These are phyloP conservation scores for Myxozyma lipomycoides DNA, from an alignment of 805 yeast species.

Conservation along the genomic window DNA sequence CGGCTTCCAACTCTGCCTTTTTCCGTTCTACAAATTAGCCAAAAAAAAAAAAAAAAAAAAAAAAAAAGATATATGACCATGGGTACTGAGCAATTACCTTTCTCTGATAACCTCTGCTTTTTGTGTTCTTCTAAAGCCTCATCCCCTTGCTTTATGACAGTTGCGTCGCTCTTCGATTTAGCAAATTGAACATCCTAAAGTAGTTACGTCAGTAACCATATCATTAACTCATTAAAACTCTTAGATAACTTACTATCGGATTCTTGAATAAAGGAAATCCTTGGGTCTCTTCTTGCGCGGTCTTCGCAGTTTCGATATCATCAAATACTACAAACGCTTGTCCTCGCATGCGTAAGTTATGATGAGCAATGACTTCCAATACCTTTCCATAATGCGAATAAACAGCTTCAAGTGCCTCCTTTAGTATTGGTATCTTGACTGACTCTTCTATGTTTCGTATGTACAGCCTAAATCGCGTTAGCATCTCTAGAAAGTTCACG, in stretches of 20 bases:
- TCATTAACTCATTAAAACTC: background rate
- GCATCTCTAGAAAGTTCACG: background rate
- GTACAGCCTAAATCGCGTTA: slow-evolving; percentile 44
- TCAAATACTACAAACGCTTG: slow-evolving; percentile 73
- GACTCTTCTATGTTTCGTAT: slow-evolving; percentile 70
- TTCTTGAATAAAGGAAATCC: slow-evolving; percentile 43
- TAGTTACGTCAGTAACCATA: background rate
- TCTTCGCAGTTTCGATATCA: slow-evolving; percentile 41
- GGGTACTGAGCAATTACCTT: slow-evolving; percentile 22
- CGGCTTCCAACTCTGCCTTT: slow-evolving; percentile 21
- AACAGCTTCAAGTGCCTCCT: slow-evolving; percentile 41
- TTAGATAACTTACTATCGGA: slow-evolving; percentile 39
- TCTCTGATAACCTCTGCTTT: slow-evolving; percentile 18
- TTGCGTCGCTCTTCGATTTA: slow-evolving; percentile 45
- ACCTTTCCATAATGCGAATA: slow-evolving; percentile 50
- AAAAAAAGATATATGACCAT: background rate
- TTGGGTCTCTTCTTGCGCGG: slow-evolving; percentile 43
- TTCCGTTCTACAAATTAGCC: slow-evolving; percentile 13
- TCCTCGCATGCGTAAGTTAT: slow-evolving; percentile 65
- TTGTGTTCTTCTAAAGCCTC: slow-evolving; percentile 32
- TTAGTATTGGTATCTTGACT: slow-evolving; percentile 51
- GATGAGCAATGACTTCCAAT: slow-evolving; percentile 52
- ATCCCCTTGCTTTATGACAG: slow-evolving; percentile 26
- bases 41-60: no score
- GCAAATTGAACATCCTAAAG: slow-evolving; percentile 41